Conservation (phyloP, 2,329 filamentous ascomycete species). For the Diaporthe capsici region DNA sequence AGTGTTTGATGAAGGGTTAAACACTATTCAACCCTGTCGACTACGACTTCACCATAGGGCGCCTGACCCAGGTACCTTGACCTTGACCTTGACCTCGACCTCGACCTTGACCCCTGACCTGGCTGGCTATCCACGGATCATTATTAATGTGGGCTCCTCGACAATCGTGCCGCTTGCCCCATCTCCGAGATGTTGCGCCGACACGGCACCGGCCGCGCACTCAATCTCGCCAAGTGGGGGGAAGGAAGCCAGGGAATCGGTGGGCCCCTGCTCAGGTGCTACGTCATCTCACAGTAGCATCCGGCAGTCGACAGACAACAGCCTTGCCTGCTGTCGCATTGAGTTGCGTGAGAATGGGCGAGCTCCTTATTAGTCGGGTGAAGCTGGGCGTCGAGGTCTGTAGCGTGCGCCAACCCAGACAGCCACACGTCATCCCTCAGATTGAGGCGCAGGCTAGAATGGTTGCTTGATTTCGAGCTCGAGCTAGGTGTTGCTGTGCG, state of each 20-base stretch:
- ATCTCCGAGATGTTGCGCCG: conserved; percentile 25
- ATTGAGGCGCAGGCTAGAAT: background rate
- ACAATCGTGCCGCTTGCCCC: conserved; percentile 25
- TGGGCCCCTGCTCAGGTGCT: conserved; percentile 25
- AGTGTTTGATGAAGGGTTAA: conserved; percentile 9
- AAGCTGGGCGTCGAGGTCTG: background rate
- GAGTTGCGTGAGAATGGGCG: background rate
- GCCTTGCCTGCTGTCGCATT: conserved; percentile 24
- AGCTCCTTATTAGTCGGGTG: background rate
- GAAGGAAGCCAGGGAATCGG: background rate
- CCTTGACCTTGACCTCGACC: conserved; percentile 4
- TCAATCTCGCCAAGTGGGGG: conserved; percentile 27
- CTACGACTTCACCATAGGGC: background rate
- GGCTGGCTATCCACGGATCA: conserved; percentile 21
- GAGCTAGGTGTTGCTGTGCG: background rate
- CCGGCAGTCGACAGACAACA: conserved; percentile 16
- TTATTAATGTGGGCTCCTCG: conserved; percentile 25
- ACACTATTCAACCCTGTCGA: conserved; percentile 16
- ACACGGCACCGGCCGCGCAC: conserved; percentile 32
- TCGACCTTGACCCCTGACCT: conserved; percentile 13
- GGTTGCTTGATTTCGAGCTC: background rate
- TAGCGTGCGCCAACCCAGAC: background rate
- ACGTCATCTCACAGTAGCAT: conserved; percentile 33
- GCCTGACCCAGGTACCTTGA: background rate
- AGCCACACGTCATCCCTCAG: conserved; percentile 16